A percentile compares a stretch with the other conserved stretches of the same genome.
Conservation (phyloP, 1,284 basidiomycete genomes). For the Ceratobasidium sp. region DNA sequence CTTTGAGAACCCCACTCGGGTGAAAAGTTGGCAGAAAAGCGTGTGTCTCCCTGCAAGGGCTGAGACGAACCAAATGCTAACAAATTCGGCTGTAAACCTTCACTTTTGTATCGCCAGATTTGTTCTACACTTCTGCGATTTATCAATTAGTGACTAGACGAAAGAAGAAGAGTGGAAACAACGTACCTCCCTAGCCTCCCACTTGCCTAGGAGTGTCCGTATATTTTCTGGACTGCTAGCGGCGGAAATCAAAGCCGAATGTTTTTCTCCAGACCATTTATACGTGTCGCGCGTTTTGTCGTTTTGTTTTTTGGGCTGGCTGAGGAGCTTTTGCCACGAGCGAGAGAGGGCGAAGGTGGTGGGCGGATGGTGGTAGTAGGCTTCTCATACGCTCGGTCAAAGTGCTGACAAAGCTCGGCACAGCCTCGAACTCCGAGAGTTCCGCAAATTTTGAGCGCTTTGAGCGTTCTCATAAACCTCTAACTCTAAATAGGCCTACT, state of each 20-base stretch:
- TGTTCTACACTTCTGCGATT: not conserved
- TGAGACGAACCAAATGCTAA: too few species aligned
- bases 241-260: not conserved
- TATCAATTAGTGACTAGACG: too few species aligned
- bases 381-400: not conserved
- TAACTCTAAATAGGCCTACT: too few species aligned
- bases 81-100: conserved; percentile 4
- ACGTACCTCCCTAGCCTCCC: conserved; percentile 1
- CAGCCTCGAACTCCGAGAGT: not conserved
- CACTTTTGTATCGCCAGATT: not conserved
- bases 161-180: not conserved
- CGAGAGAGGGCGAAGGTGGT: not conserved
- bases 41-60: too few species aligned
- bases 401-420: too few species aligned
- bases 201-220: conserved; percentile 4
- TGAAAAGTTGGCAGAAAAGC: not conserved
- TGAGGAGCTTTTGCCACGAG: not conserved
- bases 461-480: too few species aligned
- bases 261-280: not conserved
- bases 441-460: not conserved
- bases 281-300: not conserved
- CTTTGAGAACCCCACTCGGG: not conserved
- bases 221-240: not conserved
- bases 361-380: not conserved
- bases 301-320: not conserved